Conservation (phyloP, 768 basidiomycete species). For the Gyrodon lividus region DNA sequence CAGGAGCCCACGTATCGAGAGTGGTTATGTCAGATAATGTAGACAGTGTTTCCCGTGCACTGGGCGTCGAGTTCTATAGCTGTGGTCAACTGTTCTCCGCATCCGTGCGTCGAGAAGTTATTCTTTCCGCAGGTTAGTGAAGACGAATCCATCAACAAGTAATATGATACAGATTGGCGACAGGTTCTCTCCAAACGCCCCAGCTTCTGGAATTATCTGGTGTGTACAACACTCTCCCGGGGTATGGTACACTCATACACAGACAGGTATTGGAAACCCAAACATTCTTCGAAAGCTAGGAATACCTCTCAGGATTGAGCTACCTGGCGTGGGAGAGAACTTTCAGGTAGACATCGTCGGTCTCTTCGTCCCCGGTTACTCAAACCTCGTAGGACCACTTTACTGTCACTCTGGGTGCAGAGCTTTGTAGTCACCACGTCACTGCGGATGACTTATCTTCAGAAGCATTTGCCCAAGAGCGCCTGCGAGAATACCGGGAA, state of each 20-base stretch:
- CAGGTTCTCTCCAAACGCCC: conserved; percentile 33
- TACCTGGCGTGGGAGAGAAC: conserved; percentile 38
- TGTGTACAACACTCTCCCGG: background rate
- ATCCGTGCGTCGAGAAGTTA: conserved; percentile 19
- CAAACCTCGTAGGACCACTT: conserved; percentile 13
- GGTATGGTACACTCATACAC: background rate
- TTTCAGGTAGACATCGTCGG: conserved; percentile 19
- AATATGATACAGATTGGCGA: background rate
- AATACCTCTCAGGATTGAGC: conserved; percentile 31
- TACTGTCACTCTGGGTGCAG: conserved; percentile 13
- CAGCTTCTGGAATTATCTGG: conserved; percentile 37
- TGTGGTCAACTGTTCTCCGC: conserved; percentile 16
- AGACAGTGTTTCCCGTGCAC: conserved; percentile 7
- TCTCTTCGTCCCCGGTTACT: background rate
- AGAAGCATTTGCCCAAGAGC: conserved; percentile 6
- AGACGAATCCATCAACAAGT: background rate
- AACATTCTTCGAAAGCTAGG: conserved; percentile 8
- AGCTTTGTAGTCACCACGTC: conserved; percentile 8
- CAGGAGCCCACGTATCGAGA: conserved; percentile 24
- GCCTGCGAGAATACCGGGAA: conserved; percentile 11
- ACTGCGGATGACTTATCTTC: conserved; percentile 14
- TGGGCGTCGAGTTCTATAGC: conserved; percentile 22
- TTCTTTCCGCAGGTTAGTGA: conserved; percentile 16
- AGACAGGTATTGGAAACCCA: conserved; percentile 13
- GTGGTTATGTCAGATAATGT: conserved; percentile 13